Evolutionary conservation across 2,329 filamentous ascomycete genomes (phyloP).

Genomic region (Nothopassalora personata): DNA sequence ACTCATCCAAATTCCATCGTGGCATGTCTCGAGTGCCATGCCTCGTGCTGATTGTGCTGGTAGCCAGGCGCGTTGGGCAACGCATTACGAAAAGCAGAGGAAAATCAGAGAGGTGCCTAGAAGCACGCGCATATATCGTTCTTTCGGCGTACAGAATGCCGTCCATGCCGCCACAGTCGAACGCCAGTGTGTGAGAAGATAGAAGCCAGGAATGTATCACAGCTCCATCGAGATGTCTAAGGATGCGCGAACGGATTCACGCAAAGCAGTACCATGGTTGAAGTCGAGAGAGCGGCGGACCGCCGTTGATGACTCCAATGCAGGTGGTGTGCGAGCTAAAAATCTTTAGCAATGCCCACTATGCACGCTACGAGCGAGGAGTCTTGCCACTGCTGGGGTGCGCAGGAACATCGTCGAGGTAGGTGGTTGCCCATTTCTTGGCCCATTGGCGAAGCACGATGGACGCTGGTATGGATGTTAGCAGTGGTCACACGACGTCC

Average conservation of each 20-base stretch:
- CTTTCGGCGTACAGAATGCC: background rate
- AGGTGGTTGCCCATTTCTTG: conserved; percentile 49
- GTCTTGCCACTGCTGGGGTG: conserved; percentile 29
- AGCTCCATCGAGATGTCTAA: conserved; percentile 14
- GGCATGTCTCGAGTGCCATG: background rate
- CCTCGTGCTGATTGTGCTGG: conserved; percentile 1
- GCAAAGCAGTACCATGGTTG: conserved; percentile 2
- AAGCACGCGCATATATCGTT: background rate
- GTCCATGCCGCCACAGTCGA: conserved; percentile 10
- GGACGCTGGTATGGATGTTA: conserved; percentile 58
- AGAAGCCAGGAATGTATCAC: background rate
- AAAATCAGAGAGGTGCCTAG: background rate
- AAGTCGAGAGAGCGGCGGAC: conserved; percentile 16
- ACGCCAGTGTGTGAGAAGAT: conserved; percentile 11
- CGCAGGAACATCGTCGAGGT: conserved; percentile 27
- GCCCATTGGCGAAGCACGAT: conserved; percentile 90
- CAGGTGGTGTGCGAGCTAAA: conserved; percentile 8
- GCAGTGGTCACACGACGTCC: conserved; percentile 21
- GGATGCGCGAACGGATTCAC: conserved; percentile 11
- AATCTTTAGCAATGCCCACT: conserved; percentile 14
- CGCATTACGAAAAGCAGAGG: conserved; percentile 4
- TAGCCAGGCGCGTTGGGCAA: background rate
- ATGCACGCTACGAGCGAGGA: conserved; percentile 26
- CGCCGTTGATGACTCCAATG: conserved; percentile 4
- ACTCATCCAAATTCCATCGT: background rate